phyloP scores from a whole-genome alignment of 2,329 filamentous ascomycete species.

The Macrophomina tecta region DNA sequence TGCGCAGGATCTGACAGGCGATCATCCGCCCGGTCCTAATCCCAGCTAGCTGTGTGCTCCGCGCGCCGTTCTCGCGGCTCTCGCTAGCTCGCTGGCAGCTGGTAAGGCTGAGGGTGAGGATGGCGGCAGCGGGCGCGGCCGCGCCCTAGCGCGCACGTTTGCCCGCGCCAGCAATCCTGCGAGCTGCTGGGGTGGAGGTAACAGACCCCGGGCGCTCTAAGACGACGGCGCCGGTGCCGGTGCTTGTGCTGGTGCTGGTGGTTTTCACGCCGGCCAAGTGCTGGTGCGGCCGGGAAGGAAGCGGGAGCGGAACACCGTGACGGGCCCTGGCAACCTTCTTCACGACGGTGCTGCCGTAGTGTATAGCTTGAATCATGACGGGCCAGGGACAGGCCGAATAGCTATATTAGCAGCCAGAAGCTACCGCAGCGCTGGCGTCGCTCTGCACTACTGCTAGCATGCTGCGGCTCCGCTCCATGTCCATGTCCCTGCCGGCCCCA shows the following conservation, averaged over 20 bases:
- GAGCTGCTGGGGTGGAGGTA: conserved; percentile 5
- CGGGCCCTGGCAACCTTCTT: conserved; percentile 1
- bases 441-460: conserved; percentile 4
- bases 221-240: conserved; percentile 11
- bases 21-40: conserved; percentile 19
- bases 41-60: conserved; percentile 26
- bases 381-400: conserved; percentile 8
- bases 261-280: conserved; percentile 3
- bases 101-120: conserved; percentile 21
- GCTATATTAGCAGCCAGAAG: conserved; percentile 7
- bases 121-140: conserved; percentile 10
- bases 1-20: conserved; percentile 26
- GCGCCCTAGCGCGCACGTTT: conserved; percentile 15
- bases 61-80: conserved; percentile 14
- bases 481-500: background rate
- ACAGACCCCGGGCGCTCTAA: background rate
- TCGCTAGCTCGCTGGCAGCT: background rate
- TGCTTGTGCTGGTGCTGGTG: conserved; percentile 16
- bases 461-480: conserved; percentile 8
- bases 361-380: conserved; percentile 18
- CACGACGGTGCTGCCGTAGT: conserved; percentile 4
- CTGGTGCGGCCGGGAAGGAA: conserved; percentile 14
- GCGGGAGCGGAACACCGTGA: background rate
- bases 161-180: conserved; percentile 13
- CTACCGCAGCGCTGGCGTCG: conserved; percentile 14